Base-by-base conservation (phyloP, 257 asterid species). In the Salvia hispanica region DNA sequence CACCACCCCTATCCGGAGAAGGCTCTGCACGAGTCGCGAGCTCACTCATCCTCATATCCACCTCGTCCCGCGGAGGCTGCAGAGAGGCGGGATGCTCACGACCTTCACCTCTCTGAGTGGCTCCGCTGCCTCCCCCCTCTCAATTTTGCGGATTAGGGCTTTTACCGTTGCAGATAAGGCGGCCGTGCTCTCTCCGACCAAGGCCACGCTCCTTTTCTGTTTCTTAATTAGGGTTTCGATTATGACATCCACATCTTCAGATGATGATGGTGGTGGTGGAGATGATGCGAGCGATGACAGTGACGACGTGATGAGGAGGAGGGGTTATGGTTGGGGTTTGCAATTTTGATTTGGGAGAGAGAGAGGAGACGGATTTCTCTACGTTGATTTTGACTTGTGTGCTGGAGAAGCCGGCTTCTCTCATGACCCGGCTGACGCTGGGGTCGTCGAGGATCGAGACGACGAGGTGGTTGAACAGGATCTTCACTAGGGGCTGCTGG, bases 381-480 rank as follows among this genome's bases (percentile, higher is more conserved):
- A 87, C 87, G 51, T 83, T 89, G 76, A 3, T 67, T 70, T 89
- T 89, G 13, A 89, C 95, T 68, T 89, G n/a, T n/a, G n/a, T n/a
- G n/a, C 95, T 87, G 3, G 85, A 84, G 76, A 89, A 89, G 18
- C 95, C 87, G n/a, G 96, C 96, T 53, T 89, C 95, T 44, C 88
- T 78, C 96, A 89, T 87, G 47, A 89, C 96, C 43, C 95, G 75
- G 44, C 96, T 89, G 0, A 89, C 96, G 71, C 95, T 89, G 2
- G 96, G 96, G 46, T 89, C 96, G 71, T 87, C 96, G 9, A 89
- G 34, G 1, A 89, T 87, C 2, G 96, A 87, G 4, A 89, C 67
- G 21, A 89, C 74, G 4, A 89, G 89, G 81, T 87, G 95, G 46
- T 85, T 83, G n/a, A 85, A 74, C 82, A 87, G 95, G 37, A 89